A percentile compares a stretch with the other conserved stretches of the same genome.
Conservation (phyloP, 2,329 filamentous ascomycete species). For the Paraphoma sp. region DNA sequence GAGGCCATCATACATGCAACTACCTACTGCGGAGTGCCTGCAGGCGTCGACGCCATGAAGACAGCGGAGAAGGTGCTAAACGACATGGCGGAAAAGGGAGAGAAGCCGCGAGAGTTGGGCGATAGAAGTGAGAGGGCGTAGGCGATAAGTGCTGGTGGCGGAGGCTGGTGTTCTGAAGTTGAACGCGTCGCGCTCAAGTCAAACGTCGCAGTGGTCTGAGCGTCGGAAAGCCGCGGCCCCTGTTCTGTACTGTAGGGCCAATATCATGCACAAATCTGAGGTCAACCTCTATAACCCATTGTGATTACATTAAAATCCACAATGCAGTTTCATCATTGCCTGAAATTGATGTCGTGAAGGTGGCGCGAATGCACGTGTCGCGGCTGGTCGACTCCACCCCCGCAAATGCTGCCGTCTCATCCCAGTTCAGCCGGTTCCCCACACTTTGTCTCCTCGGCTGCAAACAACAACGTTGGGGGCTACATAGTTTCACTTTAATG, state of each 20-base stretch:
- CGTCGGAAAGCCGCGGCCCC: not conserved
- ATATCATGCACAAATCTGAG: too few relatives aligned
- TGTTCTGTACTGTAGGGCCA: too few relatives aligned
- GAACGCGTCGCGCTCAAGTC: not conserved
- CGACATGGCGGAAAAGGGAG: conserved; percentile 58
- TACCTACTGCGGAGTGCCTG: conserved; percentile 62
- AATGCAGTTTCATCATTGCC: not conserved
- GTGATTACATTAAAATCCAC: not conserved
- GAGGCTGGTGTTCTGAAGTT: not conserved
- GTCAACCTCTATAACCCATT: not conserved
- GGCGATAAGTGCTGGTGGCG: not conserved
- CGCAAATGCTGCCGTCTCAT: conserved; percentile 1
- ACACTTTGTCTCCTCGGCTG: not conserved
- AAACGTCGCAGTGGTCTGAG: not conserved
- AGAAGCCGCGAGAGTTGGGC: conserved; percentile 44
- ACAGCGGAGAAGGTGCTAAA: conserved; percentile 59
- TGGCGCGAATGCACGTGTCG: not conserved
- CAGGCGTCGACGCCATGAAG: conserved; percentile 62
- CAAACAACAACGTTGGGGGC: not conserved
- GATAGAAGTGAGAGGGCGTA: conserved; percentile 38
- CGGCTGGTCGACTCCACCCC: conserved; percentile 12
- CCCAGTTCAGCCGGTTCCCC: conserved; percentile 4
- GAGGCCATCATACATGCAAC: conserved; percentile 62
- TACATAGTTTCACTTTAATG: conserved; percentile 1
- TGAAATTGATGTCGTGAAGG: not conserved